Percentiles rank a stretch among this genome's conserved stretches.
These are phyloP conservation scores for Tricholoma furcatifolium DNA, from an alignment of 768 basidiomycete genomes.

Conservation along the genomic window DNA sequence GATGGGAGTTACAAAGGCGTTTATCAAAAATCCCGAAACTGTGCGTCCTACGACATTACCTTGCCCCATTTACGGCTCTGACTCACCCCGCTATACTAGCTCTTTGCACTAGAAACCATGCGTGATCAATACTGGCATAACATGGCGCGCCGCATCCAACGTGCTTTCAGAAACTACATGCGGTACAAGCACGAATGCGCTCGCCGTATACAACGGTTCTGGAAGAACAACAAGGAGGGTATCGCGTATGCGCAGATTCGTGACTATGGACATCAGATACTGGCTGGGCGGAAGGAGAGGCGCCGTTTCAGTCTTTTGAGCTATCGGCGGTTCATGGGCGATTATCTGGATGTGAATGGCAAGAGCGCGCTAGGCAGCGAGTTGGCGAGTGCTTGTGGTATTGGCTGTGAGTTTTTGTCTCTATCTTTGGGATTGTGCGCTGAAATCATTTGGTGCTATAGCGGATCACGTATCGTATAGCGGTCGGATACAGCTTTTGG, in stretches of 20 bases:
- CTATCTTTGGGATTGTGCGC: not conserved
- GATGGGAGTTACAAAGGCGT: slow-evolving; percentile 98
- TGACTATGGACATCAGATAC: slow-evolving; percentile 93
- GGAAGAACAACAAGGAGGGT: slow-evolving; percentile 97
- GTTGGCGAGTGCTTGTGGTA: slow-evolving; percentile 66
- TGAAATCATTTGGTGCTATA: slow-evolving; percentile 22
- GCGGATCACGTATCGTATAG: slow-evolving; percentile 86
- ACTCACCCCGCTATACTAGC: too few species aligned
- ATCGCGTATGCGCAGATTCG: slow-evolving; percentile 86
- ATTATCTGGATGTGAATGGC: slow-evolving; percentile 91
- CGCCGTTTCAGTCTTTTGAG: slow-evolving; percentile 91
- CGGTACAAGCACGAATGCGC: slow-evolving; percentile 96
- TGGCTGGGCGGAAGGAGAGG: slow-evolving; percentile 91
- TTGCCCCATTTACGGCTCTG: too few species aligned
- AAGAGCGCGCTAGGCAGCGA: slow-evolving; percentile 76
- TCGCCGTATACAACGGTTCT: slow-evolving; percentile 93
- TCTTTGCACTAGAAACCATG: slow-evolving; percentile 98
- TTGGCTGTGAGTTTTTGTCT: slow-evolving; percentile 57
- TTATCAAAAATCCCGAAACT: slow-evolving; percentile 99
- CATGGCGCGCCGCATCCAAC: slow-evolving; percentile 96
- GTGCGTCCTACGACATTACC: slow-evolving; percentile 41
- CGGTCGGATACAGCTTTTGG: slow-evolving; percentile 73
- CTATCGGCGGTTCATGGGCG: slow-evolving; percentile 92
- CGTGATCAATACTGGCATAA: slow-evolving; percentile 99
- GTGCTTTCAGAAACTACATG: slow-evolving; percentile 94